A percentile compares a stretch with the other conserved stretches of the same genome.
Conservation (phyloP, 768 basidiomycete species). For the Lactarius trivialis region DNA sequence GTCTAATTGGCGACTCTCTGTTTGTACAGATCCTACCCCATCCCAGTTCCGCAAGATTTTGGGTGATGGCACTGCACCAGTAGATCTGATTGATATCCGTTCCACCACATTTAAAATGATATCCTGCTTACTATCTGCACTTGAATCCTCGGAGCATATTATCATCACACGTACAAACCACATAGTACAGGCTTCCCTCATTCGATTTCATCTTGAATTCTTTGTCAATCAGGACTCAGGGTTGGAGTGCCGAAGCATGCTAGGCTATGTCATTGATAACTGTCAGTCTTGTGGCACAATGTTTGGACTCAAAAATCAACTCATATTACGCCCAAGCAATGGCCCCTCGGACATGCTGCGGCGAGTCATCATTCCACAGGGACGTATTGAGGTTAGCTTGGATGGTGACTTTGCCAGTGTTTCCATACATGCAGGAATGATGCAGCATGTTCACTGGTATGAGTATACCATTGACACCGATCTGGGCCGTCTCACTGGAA, state of each 20-base stretch:
- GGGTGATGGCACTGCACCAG: not conserved
- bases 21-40: not conserved
- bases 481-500: constrained; percentile 29
- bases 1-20: constrained; percentile 27
- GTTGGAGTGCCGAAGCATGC: constrained; percentile 37
- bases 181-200: constrained; percentile 26
- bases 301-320: constrained; percentile 37
- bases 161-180: not conserved
- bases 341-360: not conserved
- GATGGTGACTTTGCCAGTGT: not conserved
- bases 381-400: not conserved
- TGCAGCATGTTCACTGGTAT: constrained; percentile 23
- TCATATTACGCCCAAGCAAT: not conserved
- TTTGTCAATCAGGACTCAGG: constrained; percentile 27
- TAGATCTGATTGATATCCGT: not conserved
- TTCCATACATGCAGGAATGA: not conserved
- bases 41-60: not conserved
- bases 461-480: constrained; percentile 30
- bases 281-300: constrained; percentile 39
- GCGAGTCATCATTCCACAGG: constrained; percentile 10
- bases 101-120: not conserved
- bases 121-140: not conserved
- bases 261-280: constrained; percentile 36
- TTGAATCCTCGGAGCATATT: not conserved
- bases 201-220: constrained; percentile 38